Base-by-base conservation (phyloP, 2,329 filamentous ascomycete genomes). In the Xylaria sp. region DNA sequence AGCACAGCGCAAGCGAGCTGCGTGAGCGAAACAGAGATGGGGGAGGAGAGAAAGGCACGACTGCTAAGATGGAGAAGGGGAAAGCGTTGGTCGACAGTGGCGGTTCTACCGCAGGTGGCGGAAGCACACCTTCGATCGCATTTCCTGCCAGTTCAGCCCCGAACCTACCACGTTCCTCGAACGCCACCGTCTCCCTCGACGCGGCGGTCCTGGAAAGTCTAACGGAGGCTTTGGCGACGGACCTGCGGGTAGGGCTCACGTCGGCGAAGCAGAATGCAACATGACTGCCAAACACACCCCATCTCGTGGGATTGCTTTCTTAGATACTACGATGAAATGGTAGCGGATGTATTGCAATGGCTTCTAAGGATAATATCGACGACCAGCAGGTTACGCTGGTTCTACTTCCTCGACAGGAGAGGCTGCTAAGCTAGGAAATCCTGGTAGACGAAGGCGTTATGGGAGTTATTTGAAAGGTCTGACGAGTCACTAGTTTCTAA, bases 211-310 rank as follows among this genome's bases (percentile, higher is more conserved):
- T 74, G 9, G 74, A 72, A 29, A 76, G 73, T 29, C 73, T 78
- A 39, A 70, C 71, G 38, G 76, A 78, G 63, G 76, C 76, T 33
- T 73, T 78, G 73, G 69, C 72, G 20, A 76, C 74, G 11, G 69
- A 72, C 22, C 68, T 77, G 36, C 70, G 63, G n/a, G 68, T 73
- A 38, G 61, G 61, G 17, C 29, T 61, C 55, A 20, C 17, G 9
- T 17, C 56, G 13, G 31, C 56, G 17, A 47, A 36, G 38, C 58
- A 53, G 38, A 60, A 44, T 49, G 22, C 61, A 15, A 17, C 29
- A 5, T 45, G 42, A 54, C 61, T 36, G 20, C 9, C 17, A 15
- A 31, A 42, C 20, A 57, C 42, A 31, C 17, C 20, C 57, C 22
- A 20, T 15, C 22, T 20, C 33, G 39, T n/a, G n/a, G 17, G 25